These are phyloP conservation scores for Asterophora parasitica DNA, from an alignment of 768 basidiomycete genomes.

Conservation along the genomic window DNA sequence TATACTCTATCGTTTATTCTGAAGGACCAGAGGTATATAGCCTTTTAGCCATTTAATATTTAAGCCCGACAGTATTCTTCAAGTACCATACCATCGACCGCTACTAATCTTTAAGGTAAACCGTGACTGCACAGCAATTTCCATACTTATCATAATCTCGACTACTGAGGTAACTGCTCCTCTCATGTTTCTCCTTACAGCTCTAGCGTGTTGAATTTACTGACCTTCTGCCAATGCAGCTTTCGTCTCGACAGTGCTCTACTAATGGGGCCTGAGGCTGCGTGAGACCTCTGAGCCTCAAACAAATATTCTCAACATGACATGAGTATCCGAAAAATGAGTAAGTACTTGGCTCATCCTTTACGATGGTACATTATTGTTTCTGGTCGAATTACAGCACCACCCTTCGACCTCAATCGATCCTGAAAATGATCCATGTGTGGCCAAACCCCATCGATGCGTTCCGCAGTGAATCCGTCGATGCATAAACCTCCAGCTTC, in stretches of 20 bases:
- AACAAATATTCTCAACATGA: background rate
- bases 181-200: too few relatives aligned
- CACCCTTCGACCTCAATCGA: constrained; percentile 3
- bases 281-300: too few relatives aligned
- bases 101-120: background rate
- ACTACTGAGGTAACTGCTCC: too few relatives aligned
- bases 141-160: too few relatives aligned
- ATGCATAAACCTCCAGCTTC: background rate
- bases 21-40: background rate
- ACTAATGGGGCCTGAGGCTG: too few relatives aligned
- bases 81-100: background rate
- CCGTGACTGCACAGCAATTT: background rate
- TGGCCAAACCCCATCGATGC: background rate
- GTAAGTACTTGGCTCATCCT: background rate
- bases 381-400: background rate
- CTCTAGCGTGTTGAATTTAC: too few relatives aligned
- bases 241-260: background rate
- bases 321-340: background rate
- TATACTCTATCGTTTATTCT: background rate
- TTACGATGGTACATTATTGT: background rate
- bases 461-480: background rate
- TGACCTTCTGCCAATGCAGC: background rate
- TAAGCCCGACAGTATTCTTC: background rate
- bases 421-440: constrained; percentile 1
- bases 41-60: background rate